Base-by-base conservation (phyloP, 177 flowering plant species). In the Vitis hybrid region DNA sequence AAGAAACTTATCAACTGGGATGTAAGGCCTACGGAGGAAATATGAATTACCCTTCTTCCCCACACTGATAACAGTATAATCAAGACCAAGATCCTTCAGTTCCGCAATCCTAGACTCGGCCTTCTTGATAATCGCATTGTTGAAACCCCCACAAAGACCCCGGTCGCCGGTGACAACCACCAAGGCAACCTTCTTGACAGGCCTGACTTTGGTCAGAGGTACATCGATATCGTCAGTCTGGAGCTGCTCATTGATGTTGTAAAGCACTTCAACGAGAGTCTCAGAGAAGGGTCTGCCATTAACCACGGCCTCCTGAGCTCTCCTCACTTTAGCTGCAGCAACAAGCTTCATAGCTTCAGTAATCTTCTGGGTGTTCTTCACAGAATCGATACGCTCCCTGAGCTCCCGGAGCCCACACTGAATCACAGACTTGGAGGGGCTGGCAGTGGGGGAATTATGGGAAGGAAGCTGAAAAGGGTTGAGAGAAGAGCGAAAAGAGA, bases 271-370 rank as follows among this genome's bases (percentile, higher is more conserved):
- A 2, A 84, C 92, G 0, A 93, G 91, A 50, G 90, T 77, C 64
- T 93, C 93, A 0, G 93, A 79, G 74, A 90, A 93, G 26, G 98
- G 98, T 48, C 98, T 78, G 18, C 93, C 89, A 52, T 76, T 90
- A 31, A 93, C 83, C 15, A 93, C 98, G 60, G 96, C 96, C 79
- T 93, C 96, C 65, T 93, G 98, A 14, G 98, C 98, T 77, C 90
- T 80, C 16, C 98, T 78, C 53, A 93, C 94, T 74, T 83, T 89
- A 2, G 96, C 98, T 7, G 98, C 98, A 0, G 98, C 89, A 1
- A 93, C 96, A 5, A 93, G 94, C 85, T 90, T 93, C 91, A 89
- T 93, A 10, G 96, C 98, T 74, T 93, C 94, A 1, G 98, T 88
- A 69, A 93, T 86, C 77, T 93, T 93, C 82, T 93, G 96, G 63